A percentile compares a stretch with the other conserved stretches of the same genome.
Evolutionary conservation across 2,329 filamentous ascomycete species (phyloP).

Genomic region (Alternaria triticimaculans): DNA sequence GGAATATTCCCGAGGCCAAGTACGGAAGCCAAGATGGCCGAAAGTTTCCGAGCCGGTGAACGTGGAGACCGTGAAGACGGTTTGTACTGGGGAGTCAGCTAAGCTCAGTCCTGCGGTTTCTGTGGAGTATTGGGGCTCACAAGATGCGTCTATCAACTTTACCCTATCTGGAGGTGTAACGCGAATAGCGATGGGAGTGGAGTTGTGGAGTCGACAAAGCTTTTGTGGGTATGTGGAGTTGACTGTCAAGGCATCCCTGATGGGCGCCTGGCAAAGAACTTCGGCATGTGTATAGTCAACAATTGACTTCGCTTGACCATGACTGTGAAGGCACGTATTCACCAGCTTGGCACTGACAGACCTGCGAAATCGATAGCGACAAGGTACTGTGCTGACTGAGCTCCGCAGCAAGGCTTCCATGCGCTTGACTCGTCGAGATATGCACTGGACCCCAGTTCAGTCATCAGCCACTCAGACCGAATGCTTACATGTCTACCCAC

Average conservation of each 20-base stretch:
- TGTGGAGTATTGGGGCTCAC: neutral
- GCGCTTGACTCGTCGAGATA: neutral
- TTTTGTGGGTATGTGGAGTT: neutral
- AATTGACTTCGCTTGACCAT: neutral
- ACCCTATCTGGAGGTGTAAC: neutral
- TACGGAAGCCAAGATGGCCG: neutral
- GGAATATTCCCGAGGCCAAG: neutral
- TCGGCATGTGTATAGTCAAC: neutral
- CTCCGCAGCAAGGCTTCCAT: neutral
- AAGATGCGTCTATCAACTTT: neutral
- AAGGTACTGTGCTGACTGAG: neutral
- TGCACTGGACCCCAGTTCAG: neutral
- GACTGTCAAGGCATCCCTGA: neutral
- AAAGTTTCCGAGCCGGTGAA: neutral
- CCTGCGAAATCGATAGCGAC: neutral
- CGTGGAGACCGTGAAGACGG: neutral
- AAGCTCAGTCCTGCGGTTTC: neutral
- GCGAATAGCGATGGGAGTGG: neutral
- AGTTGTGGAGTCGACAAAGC: neutral
- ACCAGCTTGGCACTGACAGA: neutral
- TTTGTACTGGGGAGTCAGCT: neutral
- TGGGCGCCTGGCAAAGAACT: neutral
- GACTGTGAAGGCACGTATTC: neutral
- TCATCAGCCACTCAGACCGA: neutral
- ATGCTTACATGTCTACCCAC: neutral